Evolutionary conservation across 768 basidiomycete species (phyloP).

Genomic region (Dioszegia aurantiaca): DNA sequence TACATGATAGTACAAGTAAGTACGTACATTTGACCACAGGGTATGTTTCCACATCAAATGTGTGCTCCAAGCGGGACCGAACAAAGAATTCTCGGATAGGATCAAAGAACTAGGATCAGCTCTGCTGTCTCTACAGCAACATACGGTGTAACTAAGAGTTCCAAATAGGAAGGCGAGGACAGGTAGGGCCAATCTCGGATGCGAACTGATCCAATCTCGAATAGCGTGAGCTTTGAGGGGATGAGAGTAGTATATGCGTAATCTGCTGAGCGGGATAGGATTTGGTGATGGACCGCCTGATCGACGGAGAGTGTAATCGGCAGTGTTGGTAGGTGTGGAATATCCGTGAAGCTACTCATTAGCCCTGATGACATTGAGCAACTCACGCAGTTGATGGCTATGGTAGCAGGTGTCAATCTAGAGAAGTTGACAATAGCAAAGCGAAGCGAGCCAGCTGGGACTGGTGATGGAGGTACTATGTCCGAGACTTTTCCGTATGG

Average conservation of each 20-base stretch:
- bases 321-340: constrained; percentile 51
- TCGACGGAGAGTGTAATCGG: constrained; percentile 41
- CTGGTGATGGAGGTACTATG: constrained; percentile 62
- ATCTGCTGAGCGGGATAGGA: constrained; percentile 70
- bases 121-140: constrained; percentile 37
- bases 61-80: constrained; percentile 73
- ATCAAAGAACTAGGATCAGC: constrained; percentile 71
- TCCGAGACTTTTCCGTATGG: constrained; percentile 79
- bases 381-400: constrained; percentile 71
- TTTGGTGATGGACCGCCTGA: constrained; percentile 65
- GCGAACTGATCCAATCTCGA: constrained; percentile 50
- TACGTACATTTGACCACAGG: constrained; percentile 64
- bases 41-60: constrained; percentile 75
- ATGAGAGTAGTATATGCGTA: constrained; percentile 56
- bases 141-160: constrained; percentile 78
- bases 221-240: constrained; percentile 80
- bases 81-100: constrained; percentile 82
- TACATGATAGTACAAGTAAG: not conserved
- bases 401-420: constrained; percentile 65
- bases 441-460: constrained; percentile 66
- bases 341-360: constrained; percentile 44
- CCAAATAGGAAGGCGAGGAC: constrained; percentile 79
- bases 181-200: constrained; percentile 52
- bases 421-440: constrained; percentile 65
- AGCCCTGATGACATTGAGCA: not conserved